Evolutionary conservation across 73 alveolate genomes (phyloP), one percentile per base, ranked within the genome.

Genomic region (Stentor coeruleus): DNA sequence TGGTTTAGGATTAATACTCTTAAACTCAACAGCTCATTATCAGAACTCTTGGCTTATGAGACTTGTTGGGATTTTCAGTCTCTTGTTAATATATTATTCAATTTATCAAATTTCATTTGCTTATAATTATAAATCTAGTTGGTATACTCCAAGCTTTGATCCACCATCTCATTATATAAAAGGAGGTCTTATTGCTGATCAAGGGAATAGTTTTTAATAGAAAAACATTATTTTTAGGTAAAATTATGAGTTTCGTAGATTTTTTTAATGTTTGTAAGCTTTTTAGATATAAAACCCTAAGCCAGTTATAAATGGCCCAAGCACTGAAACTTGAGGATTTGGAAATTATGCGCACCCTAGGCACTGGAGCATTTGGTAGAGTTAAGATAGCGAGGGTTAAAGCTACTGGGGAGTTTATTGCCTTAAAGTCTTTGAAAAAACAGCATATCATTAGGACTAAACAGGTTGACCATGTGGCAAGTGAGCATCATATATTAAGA

Each of bases 341-440:
- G n/a, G n/a, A n/a, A n/a, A n/a, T n/a, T n/a, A n/a, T n/a, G n/a
- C n/a, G n/a, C n/a, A n/a, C n/a, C n/a, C n/a, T n/a, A n/a, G n/a
- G n/a, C n/a, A n/a, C n/a, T n/a, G 99, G 99, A 58, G 85, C 98
- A 0, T 94, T 93, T 77, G 98, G 98, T 31, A 81, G 97, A 76
- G 95, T 93, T 28, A 83, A 94, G 26, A 88, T 95, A 58, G 93
- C 91, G 60, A 90, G 87, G 85, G 87, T 85, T 81, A 91, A 91
- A 87, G 20, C 30, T 38, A 11, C 35, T 11, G 40, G 40, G 3
- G 20, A 3, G 40, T 38, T 36, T 3, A 11, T 77, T 3, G 99
- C 98, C 3, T 87, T 96, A 91, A 96, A 96, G 91, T 91, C 89
- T 85, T 84, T 96, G 60, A 96, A 96, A 87, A 96, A 96, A 88